Conservation (phyloP, 768 basidiomycete genomes). For the Ramaria rubella region DNA sequence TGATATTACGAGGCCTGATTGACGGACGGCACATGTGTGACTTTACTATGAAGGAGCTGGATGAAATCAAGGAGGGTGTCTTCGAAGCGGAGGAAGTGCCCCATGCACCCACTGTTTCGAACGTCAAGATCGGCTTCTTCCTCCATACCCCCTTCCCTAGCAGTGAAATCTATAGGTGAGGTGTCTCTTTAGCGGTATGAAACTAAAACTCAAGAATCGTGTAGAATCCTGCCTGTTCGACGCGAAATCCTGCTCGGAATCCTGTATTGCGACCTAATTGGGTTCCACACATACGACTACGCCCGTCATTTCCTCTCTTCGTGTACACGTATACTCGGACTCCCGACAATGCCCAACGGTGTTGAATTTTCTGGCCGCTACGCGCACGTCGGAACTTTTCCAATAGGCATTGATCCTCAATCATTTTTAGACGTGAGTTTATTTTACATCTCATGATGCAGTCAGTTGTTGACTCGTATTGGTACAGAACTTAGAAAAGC, state of each 20-base stretch:
- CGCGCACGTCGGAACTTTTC: slow-evolving; percentile 97
- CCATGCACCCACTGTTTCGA: slow-evolving; percentile 39
- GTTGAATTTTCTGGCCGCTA: slow-evolving; percentile 94
- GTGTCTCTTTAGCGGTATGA: not conserved
- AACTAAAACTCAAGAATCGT: slow-evolving; percentile 4
- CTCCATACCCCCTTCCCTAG: slow-evolving; percentile 97
- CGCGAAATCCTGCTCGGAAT: slow-evolving; percentile 96
- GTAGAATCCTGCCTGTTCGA: slow-evolving; percentile 91
- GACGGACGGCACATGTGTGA: slow-evolving; percentile 60
- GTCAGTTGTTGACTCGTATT: slow-evolving; percentile 1
- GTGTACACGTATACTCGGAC: slow-evolving; percentile 90
- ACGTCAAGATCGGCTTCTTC: slow-evolving; percentile 97
- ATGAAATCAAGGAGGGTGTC: slow-evolving; percentile 67
- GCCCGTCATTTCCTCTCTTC: slow-evolving; percentile 99
- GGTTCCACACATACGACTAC: slow-evolving; percentile 99
- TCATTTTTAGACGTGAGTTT: slow-evolving; percentile 75
- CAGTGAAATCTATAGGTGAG: slow-evolving; percentile 93
- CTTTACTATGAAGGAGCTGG: slow-evolving; percentile 53
- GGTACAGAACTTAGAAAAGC: slow-evolving; percentile 67
- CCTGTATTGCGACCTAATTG: slow-evolving; percentile 93
- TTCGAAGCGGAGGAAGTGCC: slow-evolving; percentile 39
- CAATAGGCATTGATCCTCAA: slow-evolving; percentile 93
- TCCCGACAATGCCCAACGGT: slow-evolving; percentile 97
- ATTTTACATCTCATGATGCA: not conserved
- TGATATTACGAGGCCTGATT: slow-evolving; percentile 85